Evolutionary conservation across 1,284 basidiomycete species (phyloP).

Genomic region (Schizopora paradoxa): DNA sequence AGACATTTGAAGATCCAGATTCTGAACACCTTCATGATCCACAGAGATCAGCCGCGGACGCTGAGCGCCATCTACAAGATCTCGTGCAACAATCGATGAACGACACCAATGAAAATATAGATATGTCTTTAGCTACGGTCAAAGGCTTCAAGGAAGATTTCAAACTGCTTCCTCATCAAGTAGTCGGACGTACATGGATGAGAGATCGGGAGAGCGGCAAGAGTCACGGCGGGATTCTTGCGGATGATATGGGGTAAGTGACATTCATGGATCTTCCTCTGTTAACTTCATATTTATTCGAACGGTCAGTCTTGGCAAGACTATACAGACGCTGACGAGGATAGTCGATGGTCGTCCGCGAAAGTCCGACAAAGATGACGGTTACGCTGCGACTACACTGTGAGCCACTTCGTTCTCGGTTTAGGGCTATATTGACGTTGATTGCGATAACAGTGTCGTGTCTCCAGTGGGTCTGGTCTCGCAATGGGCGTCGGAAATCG

Average conservation of each 20-base stretch:
- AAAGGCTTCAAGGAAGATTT: conserved; percentile 70
- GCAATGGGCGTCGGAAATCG: conserved; percentile 89
- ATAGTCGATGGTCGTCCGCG: conserved; percentile 74
- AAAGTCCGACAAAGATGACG: conserved; percentile 64
- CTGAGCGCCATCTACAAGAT: conserved; percentile 42
- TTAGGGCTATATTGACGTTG: conserved; percentile 8
- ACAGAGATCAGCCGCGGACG: conserved; percentile 38
- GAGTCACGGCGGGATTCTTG: conserved; percentile 82
- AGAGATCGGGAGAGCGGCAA: conserved; percentile 74
- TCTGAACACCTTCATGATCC: conserved; percentile 34
- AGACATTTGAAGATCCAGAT: conserved; percentile 30
- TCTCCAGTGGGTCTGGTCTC: conserved; percentile 81
- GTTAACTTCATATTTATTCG: neutral
- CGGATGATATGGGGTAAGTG: conserved; percentile 84
- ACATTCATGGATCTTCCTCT: neutral
- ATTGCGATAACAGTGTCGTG: conserved; percentile 53
- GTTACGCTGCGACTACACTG: conserved; percentile 71
- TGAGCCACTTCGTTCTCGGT: conserved; percentile 34
- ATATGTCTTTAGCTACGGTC: conserved; percentile 60
- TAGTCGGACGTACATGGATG: conserved; percentile 87
- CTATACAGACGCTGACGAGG: conserved; percentile 83
- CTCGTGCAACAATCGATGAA: conserved; percentile 32
- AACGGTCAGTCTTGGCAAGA: conserved; percentile 72
- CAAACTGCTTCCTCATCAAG: conserved; percentile 79
- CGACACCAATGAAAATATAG: conserved; percentile 54